Evolutionary conservation across 2,329 filamentous ascomycete species (phyloP), one percentile per base, ranked within the genome.

Genomic region (Colletotrichum endophyticum): DNA sequence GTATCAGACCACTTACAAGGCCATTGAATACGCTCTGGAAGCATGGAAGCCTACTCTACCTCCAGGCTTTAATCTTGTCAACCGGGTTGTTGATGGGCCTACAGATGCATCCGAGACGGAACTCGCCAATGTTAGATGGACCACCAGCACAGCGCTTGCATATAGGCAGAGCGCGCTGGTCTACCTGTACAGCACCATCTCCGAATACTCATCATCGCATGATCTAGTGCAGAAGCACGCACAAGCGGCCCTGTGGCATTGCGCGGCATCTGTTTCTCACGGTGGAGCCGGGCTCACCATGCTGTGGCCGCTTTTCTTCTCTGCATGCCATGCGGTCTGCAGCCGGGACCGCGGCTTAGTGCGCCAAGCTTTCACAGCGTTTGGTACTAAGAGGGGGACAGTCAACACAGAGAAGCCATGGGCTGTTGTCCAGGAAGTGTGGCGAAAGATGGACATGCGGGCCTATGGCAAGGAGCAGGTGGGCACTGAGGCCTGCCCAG

Each of bases 191-290:
- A 73, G 77, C 32, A 74, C 63, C 16, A 64, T 74, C 6, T 74
- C 68, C 25, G 75, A 73, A 8, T 67, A 78, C 25, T 71, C 74
- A 27, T 75, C 76, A 13, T 72, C 73, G 25, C 73, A 75, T n/a
- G 61, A 66, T 13, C 36, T 75, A 13, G 77, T 78, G 6, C 77
- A 78, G 36, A 73, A 74, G 30, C 77, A 78, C 56, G 64, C 75
- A 27, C 67, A 77, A 44, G 77, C 77, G 22, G 75, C 77, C 16
- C 59, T 78, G 15, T 78, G 77, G 77, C 77, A 78, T 61, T 78
- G 77, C 19, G 77, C 75, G 5, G 75, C 77, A 13, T 70, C 75
- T 12, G 73, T 75, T 6, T 76, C 76, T 25, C 72, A 72, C n/a
- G 72, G 72, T 36, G 77, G 70, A 13, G 64, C 75, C 12, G 77